Evolutionary conservation across 202 grass and related monocot genomes (phyloP).

Genomic region (Setaria viridis): DNA sequence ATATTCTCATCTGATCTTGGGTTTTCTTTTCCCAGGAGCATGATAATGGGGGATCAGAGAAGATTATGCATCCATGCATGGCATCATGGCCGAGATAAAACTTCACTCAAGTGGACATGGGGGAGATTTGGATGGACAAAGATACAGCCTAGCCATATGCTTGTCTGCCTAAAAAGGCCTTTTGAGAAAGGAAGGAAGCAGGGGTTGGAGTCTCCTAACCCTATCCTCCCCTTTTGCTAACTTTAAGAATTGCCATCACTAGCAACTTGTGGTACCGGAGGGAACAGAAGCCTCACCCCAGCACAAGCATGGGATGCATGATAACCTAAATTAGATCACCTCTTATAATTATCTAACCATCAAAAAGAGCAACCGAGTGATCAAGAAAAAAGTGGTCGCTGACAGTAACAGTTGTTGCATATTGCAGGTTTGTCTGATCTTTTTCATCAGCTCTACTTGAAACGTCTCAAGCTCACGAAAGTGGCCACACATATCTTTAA

Average conservation of each 20-base stretch:
- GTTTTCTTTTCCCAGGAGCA: too few relatives aligned
- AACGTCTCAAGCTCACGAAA: not conserved
- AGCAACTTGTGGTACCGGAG: conserved; percentile 15
- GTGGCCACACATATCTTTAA: not conserved
- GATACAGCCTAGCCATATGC: conserved; percentile 51
- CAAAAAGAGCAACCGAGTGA: not conserved
- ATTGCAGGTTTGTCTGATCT: not conserved
- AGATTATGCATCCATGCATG: not conserved
- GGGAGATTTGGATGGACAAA: conserved; percentile 28
- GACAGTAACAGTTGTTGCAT: not conserved
- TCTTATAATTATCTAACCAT: not conserved
- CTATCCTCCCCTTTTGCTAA: conserved; percentile 43
- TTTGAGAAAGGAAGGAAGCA: conserved; percentile 42
- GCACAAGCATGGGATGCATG: not conserved
- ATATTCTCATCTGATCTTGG: conserved; percentile 21
- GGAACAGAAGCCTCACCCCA: conserved; percentile 9
- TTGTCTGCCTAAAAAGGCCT: conserved; percentile 44
- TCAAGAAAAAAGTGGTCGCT: not conserved
- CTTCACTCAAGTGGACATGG: conserved; percentile 3
- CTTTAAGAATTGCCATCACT: conserved; percentile 39
- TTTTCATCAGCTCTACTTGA: not conserved
- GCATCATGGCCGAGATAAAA: not conserved
- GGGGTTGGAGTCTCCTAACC: conserved; percentile 49
- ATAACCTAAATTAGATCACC: conserved; percentile 41
- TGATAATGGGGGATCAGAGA: not conserved